Percentiles rank a stretch among this genome's conserved stretches.
These are phyloP conservation scores for Chrysophaeum taylorii DNA, from an alignment of 352 stramenopile species.

Conservation along the genomic window DNA sequence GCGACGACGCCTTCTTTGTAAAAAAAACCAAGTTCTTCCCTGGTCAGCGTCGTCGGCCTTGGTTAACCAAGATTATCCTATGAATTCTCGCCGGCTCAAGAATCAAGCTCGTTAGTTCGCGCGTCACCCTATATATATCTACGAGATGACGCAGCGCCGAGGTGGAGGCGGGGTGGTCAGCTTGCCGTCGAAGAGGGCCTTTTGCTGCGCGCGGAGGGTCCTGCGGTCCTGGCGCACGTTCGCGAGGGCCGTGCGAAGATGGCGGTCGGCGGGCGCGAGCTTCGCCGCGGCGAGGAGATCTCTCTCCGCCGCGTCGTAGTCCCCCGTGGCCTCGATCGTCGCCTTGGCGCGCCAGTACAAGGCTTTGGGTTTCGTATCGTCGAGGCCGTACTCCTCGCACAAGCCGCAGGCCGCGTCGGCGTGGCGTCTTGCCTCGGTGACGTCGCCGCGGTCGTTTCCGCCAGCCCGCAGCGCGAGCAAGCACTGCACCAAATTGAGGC, in stretches of 20 bases:
- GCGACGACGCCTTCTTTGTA: too few species aligned
- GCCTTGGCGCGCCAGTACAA: not conserved
- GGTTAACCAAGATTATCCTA: too few species aligned
- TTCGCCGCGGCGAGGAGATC: not conserved
- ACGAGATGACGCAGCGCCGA: not conserved
- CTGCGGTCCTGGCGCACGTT: not conserved
- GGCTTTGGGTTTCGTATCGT: not conserved
- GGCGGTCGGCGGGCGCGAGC: not conserved
- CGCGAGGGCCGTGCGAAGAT: not conserved
- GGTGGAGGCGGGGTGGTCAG: not conserved
- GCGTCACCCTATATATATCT: too few species aligned
- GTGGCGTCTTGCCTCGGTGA: not conserved
- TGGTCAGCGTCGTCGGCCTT: too few species aligned
- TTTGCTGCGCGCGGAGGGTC: not conserved
- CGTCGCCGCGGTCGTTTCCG: not conserved
- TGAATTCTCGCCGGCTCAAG: too few species aligned
- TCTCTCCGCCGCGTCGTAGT: not conserved
- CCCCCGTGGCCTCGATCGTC: not conserved
- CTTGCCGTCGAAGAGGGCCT: not conserved
- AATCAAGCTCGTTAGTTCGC: too few species aligned
- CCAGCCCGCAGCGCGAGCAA: not conserved
- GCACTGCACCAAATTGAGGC: conserved; percentile 1
- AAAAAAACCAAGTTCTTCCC: too few species aligned
- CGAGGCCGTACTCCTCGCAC: not conserved
- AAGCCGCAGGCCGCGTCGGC: not conserved